A percentile compares a stretch with the other conserved stretches of the same genome.
Conservation (phyloP, 306 rosid genomes). For the Lathyrus aphaca region DNA sequence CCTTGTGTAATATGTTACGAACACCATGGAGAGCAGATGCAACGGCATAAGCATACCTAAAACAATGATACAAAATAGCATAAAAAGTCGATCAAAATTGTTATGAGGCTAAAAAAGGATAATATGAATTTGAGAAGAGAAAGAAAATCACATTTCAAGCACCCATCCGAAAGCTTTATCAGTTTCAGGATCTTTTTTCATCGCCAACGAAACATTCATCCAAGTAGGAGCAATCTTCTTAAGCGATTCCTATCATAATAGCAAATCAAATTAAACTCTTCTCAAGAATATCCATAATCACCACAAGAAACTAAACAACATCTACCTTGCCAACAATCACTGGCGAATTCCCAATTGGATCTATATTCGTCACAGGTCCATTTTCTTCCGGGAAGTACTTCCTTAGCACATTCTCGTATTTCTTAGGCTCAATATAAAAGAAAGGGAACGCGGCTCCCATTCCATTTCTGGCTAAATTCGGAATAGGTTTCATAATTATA, state of each 20-base stretch:
- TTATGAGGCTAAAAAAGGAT: conserved; percentile 35
- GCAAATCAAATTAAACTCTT: conserved; percentile 19
- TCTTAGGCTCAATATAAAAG: conserved; percentile 94
- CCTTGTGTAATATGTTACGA: conserved; percentile 81
- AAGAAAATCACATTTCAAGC: conserved; percentile 81
- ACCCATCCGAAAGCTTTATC: conserved; percentile 99
- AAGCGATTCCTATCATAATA: conserved; percentile 68
- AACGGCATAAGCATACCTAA: conserved; percentile 96
- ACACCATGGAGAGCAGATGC: conserved; percentile 88
- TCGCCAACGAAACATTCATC: conserved; percentile 97
- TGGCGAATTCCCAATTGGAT: conserved; percentile 97
- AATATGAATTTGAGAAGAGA: conserved; percentile 16
- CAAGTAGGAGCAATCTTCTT: conserved; percentile 99
- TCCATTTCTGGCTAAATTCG: conserved; percentile 83
- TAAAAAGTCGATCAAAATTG: conserved; percentile 2
- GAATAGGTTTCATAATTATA: conserved; percentile 91
- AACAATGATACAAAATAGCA: conserved; percentile 34
- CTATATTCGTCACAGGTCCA: conserved; percentile 83
- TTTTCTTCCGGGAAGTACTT: conserved; percentile 77
- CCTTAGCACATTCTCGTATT: conserved; percentile 70
- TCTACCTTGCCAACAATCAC: conserved; percentile 91
- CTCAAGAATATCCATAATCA: conserved; percentile 5
- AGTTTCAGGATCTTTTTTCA: conserved; percentile 98
- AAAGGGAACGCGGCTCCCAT: conserved; percentile 96
- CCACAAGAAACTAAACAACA: conserved; percentile 25